Base-by-base conservation (phyloP, 2,329 filamentous ascomycete species). In the Penicillium glabrum region DNA sequence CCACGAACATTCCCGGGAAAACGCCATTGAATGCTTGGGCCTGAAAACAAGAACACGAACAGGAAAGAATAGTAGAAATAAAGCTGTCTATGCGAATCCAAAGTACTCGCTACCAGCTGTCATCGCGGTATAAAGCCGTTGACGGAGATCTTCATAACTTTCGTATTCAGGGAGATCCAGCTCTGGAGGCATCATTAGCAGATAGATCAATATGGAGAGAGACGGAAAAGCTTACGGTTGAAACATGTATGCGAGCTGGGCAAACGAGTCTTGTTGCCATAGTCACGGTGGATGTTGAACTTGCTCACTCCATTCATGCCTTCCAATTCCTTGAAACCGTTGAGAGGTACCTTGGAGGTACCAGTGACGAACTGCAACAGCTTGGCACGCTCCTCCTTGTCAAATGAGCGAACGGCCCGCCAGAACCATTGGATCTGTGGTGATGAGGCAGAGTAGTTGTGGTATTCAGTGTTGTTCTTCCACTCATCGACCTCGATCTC, bases 381-480 rank as follows among this genome's bases (percentile, higher is more conserved):
- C 77, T 99, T 99, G 67, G 95, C 95, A 59, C 91, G 90, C 78
- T 99, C 96, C 79, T 99, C 96, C 79, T 98, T 98, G 80, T 98
- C 96, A 71, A 97, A 99, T 5, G 93, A 96, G 67, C 95, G 88
- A 44, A 99, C 87, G 26, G 95, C 95, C 69, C 96, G 89, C 95
- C 95, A 99, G 86, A 99, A 99, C 95, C 95, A 99, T 74, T 98
- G 93, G 58, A 99, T 96, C 73, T 99, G 96, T 45, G 91, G 90
- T 3, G 95, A 97, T 0, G 93, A 93, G 31, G 91, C 89, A 5
- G 86, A 91, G 79, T 99, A 99, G 76, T 98, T 98, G 77, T 98
- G 93, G 69, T 99, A 98, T 72, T 99, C 96, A 2, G 93, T 96
- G 77, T 97, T 96, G 77, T 90, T 92, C 84, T 96, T 97, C 95